Conservation (phyloP, 805 yeast species). For the Ogataea wickerhamii region DNA sequence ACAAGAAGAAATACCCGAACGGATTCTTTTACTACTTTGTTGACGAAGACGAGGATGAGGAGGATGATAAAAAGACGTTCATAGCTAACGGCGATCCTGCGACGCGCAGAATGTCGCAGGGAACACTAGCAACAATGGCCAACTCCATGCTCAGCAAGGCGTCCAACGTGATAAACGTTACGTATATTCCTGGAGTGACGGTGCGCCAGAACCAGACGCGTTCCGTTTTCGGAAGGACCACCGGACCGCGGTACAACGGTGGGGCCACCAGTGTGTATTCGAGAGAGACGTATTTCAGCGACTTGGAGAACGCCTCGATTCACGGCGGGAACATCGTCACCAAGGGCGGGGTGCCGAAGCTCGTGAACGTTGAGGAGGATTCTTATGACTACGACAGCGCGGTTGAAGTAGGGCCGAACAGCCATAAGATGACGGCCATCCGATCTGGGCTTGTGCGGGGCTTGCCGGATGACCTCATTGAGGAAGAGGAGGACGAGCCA, state of each 20-base stretch:
- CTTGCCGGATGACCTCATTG: conserved; percentile 21
- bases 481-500: conserved; percentile 19
- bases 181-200: conserved; percentile 92
- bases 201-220: conserved; percentile 42
- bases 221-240: conserved; percentile 8
- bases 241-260: conserved; percentile 17
- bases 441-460: conserved; percentile 20
- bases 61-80: conserved; percentile 22
- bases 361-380: conserved; percentile 28
- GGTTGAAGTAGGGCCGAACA: conserved; percentile 1
- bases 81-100: conserved; percentile 18
- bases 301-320: conserved; percentile 31
- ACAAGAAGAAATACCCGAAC: conserved; percentile 33
- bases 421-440: conserved; percentile 9
- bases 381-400: conserved; percentile 21
- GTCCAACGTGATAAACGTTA: conserved; percentile 85
- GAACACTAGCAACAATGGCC: conserved; percentile 39
- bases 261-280: conserved; percentile 28
- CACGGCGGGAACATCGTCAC: conserved; percentile 32
- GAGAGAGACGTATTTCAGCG: conserved; percentile 33
- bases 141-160: conserved; percentile 73
- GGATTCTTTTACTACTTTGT: conserved; percentile 30
- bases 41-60: conserved; percentile 24
- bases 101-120: conserved; percentile 28
- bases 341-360: conserved; percentile 24